These are phyloP conservation scores for Rhododendron griersonianum DNA, from an alignment of 148 eudicot species.

Conservation along the genomic window DNA sequence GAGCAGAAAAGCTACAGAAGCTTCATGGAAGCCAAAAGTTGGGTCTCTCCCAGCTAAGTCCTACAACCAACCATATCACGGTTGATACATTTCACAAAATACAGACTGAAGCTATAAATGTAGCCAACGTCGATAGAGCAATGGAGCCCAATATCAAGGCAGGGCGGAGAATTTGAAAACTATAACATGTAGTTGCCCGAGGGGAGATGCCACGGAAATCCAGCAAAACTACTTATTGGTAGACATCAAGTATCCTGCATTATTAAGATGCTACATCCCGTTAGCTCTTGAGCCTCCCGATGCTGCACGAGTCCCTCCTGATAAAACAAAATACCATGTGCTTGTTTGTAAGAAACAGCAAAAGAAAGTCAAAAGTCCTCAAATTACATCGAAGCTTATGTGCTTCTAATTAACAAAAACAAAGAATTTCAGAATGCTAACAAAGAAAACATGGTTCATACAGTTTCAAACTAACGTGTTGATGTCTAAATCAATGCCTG, in stretches of 20 bases:
- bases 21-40: not conserved
- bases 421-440: not conserved
- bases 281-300: constrained; percentile 12
- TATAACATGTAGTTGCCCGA: not conserved
- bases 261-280: constrained; percentile 1
- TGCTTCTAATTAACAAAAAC: not conserved
- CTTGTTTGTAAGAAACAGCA: not conserved
- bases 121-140: not conserved
- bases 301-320: constrained; percentile 19
- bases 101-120: not conserved
- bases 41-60: not conserved
- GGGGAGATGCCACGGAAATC: constrained; percentile 3
- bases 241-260: not conserved
- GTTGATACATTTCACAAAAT: not conserved
- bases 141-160: not conserved
- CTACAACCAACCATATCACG: not conserved
- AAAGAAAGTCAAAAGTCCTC: not conserved
- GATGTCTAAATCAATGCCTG: not conserved
- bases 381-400: not conserved
- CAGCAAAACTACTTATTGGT: not conserved
- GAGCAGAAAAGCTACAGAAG: not conserved
- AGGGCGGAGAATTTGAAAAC: not conserved
- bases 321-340: not conserved
- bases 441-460: not conserved
- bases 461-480: not conserved